Evolutionary conservation across 352 stramenopile genomes (phyloP), one percentile per base, ranked within the genome.

Genomic region (Hyphochytrium catenoides): DNA sequence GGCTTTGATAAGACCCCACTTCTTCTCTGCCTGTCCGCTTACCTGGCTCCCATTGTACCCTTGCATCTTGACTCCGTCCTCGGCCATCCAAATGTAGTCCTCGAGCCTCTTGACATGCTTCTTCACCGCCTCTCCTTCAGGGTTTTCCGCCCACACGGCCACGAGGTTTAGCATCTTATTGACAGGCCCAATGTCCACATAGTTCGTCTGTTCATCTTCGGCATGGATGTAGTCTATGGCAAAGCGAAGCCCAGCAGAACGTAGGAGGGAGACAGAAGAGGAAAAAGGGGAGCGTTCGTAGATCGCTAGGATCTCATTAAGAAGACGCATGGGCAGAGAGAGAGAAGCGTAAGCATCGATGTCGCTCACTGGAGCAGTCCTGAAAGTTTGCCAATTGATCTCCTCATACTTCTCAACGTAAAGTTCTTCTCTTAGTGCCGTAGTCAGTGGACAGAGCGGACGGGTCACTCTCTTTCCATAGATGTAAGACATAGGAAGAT

Each of bases 21-120:
- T n/a, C n/a, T n/a, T n/a, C n/a, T n/a, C n/a, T n/a, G n/a, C n/a
- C n/a, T n/a, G n/a, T n/a, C n/a, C n/a, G n/a, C n/a, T n/a, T n/a
- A n/a, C 77, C 48, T 88, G 74, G 26, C 48, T 72, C 8, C 77
- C 77, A 42, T 87, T 88, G 56, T 92, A 92, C 23, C 77, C 77
- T 21, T 62, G 44, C 74, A 92, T 88, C 58, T 90, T 91, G 52
- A 92, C 65, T 11, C 77, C 77, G 58, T 92, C 77, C 57, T 92
- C 77, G 6, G 74, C 74, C 20, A 31, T 39, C 74, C 74, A 92
- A 8, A 92, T 45, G 50, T 91, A 92, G 54, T 92, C 77, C 26
- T 58, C 47, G n/a, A 89, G 47, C 27, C 77, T 50, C 31, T 59
- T 56, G 16, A 79, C 56, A 42, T 92, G 77, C 20, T 52, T 54